Percentiles rank a stretch among this genome's conserved stretches.
Evolutionary conservation across 2,329 filamentous ascomycete species (phyloP).

Genomic region (Penicillium decumbens): DNA sequence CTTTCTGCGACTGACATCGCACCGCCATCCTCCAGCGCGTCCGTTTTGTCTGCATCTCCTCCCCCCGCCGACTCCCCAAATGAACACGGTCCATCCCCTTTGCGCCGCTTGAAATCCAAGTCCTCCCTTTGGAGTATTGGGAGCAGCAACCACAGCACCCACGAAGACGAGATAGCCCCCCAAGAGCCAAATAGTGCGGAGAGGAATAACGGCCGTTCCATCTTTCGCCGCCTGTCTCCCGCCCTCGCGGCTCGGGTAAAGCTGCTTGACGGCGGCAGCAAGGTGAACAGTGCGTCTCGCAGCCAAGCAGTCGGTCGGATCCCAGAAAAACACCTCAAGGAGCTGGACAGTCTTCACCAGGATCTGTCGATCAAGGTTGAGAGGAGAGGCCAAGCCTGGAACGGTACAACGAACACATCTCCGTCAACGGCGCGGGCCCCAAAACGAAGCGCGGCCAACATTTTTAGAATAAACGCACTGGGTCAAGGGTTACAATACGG

Average conservation of each 20-base stretch:
- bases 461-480: slow-evolving; percentile 19
- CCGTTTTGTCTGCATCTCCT: slow-evolving; percentile 26
- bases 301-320: slow-evolving; percentile 36
- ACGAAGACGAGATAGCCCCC: slow-evolving; percentile 27
- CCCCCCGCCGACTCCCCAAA: slow-evolving; percentile 29
- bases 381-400: slow-evolving; percentile 38
- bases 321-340: slow-evolving; percentile 39
- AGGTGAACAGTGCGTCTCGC: slow-evolving; percentile 21
- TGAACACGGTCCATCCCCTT: slow-evolving; percentile 23
- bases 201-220: slow-evolving; percentile 29
- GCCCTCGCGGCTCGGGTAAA: slow-evolving; percentile 43
- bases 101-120: slow-evolving; percentile 36
- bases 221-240: slow-evolving; percentile 42
- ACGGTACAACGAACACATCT: slow-evolving; percentile 16
- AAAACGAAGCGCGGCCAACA: slow-evolving; percentile 19
- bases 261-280: slow-evolving; percentile 37
- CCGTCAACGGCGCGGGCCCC: slow-evolving; percentile 13
- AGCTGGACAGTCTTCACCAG: slow-evolving; percentile 38
- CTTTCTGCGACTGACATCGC: slow-evolving; percentile 27
- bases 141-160: slow-evolving; percentile 31
- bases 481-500: slow-evolving; percentile 9
- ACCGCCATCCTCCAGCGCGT: slow-evolving; percentile 24
- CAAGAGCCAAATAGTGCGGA: slow-evolving; percentile 22
- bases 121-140: slow-evolving; percentile 34
- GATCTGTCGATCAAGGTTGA: slow-evolving; percentile 39